A percentile compares a stretch with the other conserved stretches of the same genome.
Conservation (phyloP, 441 rosid genomes). For the Gossypium schwendimanii region DNA sequence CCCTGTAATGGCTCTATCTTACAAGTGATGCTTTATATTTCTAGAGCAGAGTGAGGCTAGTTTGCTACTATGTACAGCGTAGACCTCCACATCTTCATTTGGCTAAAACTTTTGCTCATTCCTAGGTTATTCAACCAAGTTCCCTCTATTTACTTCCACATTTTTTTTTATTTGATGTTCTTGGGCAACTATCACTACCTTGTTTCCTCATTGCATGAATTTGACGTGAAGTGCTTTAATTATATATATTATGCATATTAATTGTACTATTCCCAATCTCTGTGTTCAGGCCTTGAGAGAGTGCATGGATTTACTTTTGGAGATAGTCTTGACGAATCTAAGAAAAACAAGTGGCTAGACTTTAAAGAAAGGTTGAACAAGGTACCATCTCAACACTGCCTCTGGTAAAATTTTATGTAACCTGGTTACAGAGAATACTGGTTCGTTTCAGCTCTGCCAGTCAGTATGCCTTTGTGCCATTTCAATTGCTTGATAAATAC, state of each 20-base stretch:
- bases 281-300: slow-evolving; percentile 71
- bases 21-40: not conserved
- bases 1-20: not conserved
- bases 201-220: not conserved
- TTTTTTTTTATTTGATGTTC: not conserved
- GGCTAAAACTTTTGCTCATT: not conserved
- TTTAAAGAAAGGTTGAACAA: slow-evolving; percentile 55
- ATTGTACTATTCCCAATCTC: not conserved
- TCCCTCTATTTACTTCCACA: not conserved
- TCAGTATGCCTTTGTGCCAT: not conserved
- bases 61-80: not conserved
- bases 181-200: not conserved
- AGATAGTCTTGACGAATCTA: slow-evolving; percentile 70
- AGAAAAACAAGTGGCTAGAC: slow-evolving; percentile 65
- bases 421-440: not conserved
- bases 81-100: not conserved
- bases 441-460: not conserved
- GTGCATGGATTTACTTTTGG: slow-evolving; percentile 96
- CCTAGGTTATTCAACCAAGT: not conserved
- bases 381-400: slow-evolving; percentile 34
- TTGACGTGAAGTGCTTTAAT: not conserved
- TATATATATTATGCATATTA: not conserved
- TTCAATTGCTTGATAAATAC: not conserved
- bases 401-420: not conserved
- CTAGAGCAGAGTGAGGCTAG: not conserved